These are phyloP conservation scores for Setaria italica DNA, from an alignment of 202 grass and related monocot species.

Conservation along the genomic window DNA sequence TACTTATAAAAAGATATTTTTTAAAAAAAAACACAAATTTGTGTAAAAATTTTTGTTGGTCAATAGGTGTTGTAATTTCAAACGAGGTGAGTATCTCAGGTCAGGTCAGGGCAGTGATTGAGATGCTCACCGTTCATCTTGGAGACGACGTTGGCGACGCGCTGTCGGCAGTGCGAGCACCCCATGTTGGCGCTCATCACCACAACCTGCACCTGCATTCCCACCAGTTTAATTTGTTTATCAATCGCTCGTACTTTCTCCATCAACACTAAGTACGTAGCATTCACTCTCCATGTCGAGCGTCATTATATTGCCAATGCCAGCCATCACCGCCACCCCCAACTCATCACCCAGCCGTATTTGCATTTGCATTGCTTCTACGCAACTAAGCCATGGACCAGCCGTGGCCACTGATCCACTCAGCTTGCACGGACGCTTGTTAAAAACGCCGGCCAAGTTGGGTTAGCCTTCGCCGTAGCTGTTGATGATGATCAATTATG, in stretches of 20 bases:
- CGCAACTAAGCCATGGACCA: constrained; percentile 21
- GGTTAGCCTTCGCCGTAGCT: constrained; percentile 42
- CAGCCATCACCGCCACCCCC: neutral
- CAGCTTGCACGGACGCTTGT: neutral
- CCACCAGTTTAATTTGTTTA: neutral
- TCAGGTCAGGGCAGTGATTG: neutral
- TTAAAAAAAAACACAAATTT: too few relatives aligned
- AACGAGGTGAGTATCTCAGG: too few relatives aligned
- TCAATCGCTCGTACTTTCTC: neutral
- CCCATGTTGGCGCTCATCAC: constrained; percentile 98
- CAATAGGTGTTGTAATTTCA: too few relatives aligned
- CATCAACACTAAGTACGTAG: neutral
- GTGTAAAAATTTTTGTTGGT: too few relatives aligned
- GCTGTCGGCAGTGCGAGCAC: constrained; percentile 80
- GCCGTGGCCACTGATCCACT: neutral
- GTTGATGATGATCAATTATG: constrained; percentile 31
- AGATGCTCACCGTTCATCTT: constrained; percentile 93
- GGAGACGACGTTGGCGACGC: constrained; percentile 86
- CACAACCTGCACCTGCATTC: constrained; percentile 83
- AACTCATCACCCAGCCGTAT: neutral
- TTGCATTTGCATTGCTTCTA: constrained; percentile 28
- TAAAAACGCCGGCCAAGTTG: constrained; percentile 18
- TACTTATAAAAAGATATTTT: too few relatives aligned
- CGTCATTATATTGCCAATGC: neutral
- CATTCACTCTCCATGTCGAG: neutral